phyloP scores from a whole-genome alignment of 2,329 filamentous ascomycete genomes.

The Hymenoscyphus fructigenus region DNA sequence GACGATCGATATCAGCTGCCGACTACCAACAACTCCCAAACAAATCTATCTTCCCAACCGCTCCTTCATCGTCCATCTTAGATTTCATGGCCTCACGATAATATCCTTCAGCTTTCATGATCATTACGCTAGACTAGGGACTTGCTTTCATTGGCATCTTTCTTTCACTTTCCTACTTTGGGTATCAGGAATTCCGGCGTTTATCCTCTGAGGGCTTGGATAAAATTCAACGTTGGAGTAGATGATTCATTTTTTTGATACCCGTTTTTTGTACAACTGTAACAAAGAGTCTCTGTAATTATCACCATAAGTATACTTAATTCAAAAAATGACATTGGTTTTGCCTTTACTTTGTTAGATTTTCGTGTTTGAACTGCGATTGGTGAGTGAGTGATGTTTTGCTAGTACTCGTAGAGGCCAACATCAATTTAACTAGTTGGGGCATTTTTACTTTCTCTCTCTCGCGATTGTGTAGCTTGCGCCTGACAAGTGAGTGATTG shows the following conservation, averaged over 20 bases:
- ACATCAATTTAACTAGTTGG: no score
- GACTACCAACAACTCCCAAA: background rate
- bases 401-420: no score
- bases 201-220: background rate
- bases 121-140: no score
- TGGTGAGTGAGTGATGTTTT: no score
- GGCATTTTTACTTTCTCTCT: background rate
- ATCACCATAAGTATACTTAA: background rate
- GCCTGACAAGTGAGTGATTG: no score
- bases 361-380: no score
- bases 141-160: background rate
- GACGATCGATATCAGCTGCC: background rate
- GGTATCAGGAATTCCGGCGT: background rate
- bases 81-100: background rate
- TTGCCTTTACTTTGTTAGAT: no score
- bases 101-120: no score
- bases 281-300: background rate
- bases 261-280: background rate
- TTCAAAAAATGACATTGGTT: no score
- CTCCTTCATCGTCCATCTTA: background rate
- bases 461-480: no score
- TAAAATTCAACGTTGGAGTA: background rate
- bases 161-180: background rate
- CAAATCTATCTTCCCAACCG: background rate
- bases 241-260: background rate